A percentile compares a stretch with the other conserved stretches of the same genome.
phyloP scores from a whole-genome alignment of 345 rosid species.

The Turritis glabra region DNA sequence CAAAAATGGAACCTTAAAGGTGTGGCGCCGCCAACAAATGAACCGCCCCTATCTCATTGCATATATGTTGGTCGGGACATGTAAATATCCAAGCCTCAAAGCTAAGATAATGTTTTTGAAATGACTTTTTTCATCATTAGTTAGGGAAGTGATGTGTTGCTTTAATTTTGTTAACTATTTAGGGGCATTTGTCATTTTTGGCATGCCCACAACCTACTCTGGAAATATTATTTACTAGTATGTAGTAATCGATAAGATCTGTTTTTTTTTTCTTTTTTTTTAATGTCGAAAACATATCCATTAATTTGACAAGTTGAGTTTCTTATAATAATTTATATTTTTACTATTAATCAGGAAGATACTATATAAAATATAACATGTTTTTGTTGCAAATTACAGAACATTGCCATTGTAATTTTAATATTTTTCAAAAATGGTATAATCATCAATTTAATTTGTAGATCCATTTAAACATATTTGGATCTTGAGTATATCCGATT shows the following conservation, averaged over 20 bases:
- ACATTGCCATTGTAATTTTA: too few species aligned
- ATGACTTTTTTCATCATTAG: slow-evolving; percentile 13
- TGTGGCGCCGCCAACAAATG: slow-evolving; percentile 18
- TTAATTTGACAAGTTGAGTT: background rate
- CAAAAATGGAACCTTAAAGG: background rate
- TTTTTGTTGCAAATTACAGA: too few species aligned
- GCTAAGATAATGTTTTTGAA: slow-evolving; percentile 8
- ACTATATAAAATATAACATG: too few species aligned
- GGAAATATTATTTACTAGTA: background rate
- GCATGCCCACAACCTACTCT: background rate
- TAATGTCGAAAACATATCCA: background rate
- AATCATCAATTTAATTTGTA: too few species aligned
- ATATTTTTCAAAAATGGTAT: too few species aligned
- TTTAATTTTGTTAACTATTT: background rate
- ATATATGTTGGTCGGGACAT: slow-evolving; percentile 21
- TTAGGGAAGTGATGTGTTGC: background rate
- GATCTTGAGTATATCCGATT: too few species aligned
- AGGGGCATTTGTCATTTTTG: background rate
- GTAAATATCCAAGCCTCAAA: slow-evolving; percentile 21
- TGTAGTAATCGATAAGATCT: background rate
- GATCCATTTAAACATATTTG: too few species aligned
- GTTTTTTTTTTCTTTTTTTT: too few species aligned
- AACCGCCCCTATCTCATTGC: slow-evolving; percentile 29
- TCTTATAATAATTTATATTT: too few species aligned
- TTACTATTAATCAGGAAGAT: too few species aligned